phyloP scores from a whole-genome alignment of 176 grass and related monocot genomes.

The Neostapfia colusana region DNA sequence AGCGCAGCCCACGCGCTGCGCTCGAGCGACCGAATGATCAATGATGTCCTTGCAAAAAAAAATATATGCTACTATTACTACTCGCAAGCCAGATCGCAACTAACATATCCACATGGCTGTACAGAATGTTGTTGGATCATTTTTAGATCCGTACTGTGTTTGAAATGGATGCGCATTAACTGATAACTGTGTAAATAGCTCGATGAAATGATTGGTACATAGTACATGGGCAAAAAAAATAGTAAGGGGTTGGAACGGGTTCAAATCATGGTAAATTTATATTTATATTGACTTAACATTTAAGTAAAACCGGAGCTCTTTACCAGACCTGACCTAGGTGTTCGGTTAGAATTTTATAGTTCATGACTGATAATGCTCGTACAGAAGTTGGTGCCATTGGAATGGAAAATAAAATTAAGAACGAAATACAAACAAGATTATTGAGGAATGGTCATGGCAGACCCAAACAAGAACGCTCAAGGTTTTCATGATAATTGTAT shows the following conservation, averaged over 20 bases:
- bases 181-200: background rate
- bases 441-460: background rate
- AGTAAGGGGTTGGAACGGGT: too few relatives aligned
- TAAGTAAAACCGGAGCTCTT: too few relatives aligned
- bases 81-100: background rate
- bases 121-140: background rate
- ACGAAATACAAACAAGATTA: too few relatives aligned
- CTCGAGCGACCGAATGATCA: too few relatives aligned
- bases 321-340: too few relatives aligned
- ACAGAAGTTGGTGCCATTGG: background rate
- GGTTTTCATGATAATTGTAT: too few relatives aligned
- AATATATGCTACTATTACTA: background rate
- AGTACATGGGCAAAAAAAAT: too few relatives aligned
- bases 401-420: too few relatives aligned
- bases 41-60: background rate
- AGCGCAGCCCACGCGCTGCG: background rate
- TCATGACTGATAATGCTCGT: background rate
- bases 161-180: constrained; percentile 1
- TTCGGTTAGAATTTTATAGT: background rate
- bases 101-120: background rate
- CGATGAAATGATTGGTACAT: background rate
- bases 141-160: background rate
- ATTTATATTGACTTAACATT: too few relatives aligned
- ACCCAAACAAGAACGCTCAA: too few relatives aligned
- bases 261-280: too few relatives aligned